Evolutionary conservation across 345 rosid species (phyloP), one percentile per base, ranked within the genome.

Genomic region (Trapa bicornis): DNA sequence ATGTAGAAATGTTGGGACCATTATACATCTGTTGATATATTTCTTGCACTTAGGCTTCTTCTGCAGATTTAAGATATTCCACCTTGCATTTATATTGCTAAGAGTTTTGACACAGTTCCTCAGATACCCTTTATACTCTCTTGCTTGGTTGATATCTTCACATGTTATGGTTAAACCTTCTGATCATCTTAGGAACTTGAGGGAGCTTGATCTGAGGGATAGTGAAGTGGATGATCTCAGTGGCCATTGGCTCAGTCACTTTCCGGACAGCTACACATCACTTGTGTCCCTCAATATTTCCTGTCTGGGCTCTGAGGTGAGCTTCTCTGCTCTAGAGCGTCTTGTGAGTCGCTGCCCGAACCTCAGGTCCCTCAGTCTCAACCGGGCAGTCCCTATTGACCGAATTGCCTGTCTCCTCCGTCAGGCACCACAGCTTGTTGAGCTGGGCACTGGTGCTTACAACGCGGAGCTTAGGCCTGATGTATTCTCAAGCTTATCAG

Each of bases 231-330:
- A 90, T 38, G 98, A 93, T 79, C 71, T 75, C 36, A 87, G 94
- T 76, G 97, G 94, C 67, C 87, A 84, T 53, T 93, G 98, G 98
- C 85, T 93, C 61, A 84, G 88, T 75, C 84, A 80, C 68, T 93
- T 93, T 65, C 98, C 98, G 0, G 94, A 90, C 16, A 69, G 87
- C 3, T 87, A 47, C 69, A 87, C 96, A 13, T 90, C 96, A 36
- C 65, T 93, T 16, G 86, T 81, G 47, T 83, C 98, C 77, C 92
- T 93, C 61, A 89, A 93, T 77, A 88, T 90, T 79, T 77, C 98
- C 58, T 93, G 97, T 76, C 71, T 93, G 57, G 78, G 75, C 37
- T 82, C 93, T 1, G 96, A 87, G 74, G 87, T 93, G 67, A 85
- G 81, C 71, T 80, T 84, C 76, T 77, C 86, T 0, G 94, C 94